These are phyloP conservation scores for Aspergillus cristatus DNA, from an alignment of 495 filamentous ascomycete species.

Conservation along the genomic window DNA sequence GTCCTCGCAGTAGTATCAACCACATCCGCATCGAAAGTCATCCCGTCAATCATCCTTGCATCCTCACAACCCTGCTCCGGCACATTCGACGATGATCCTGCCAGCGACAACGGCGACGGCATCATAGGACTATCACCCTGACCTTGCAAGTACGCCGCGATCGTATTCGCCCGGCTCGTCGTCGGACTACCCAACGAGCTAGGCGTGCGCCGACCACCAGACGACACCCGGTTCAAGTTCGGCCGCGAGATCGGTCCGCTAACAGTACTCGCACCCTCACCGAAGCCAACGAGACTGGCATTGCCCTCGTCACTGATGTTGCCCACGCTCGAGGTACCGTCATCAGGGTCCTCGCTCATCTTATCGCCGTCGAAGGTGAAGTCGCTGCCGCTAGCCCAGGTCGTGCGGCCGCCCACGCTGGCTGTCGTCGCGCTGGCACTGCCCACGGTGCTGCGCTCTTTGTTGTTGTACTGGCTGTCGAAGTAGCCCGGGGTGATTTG, in stretches of 20 bases:
- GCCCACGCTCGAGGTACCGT: conserved; percentile 53
- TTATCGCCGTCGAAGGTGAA: conserved; percentile 51
- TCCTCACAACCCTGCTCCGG: conserved; percentile 32
- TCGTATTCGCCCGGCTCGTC: conserved; percentile 17
- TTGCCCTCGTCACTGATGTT: conserved; percentile 72
- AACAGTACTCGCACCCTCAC: conserved; percentile 76
- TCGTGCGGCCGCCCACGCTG: conserved; percentile 61
- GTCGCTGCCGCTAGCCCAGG: conserved; percentile 62
- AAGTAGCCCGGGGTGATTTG: conserved; percentile 52
- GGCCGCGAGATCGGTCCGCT: conserved; percentile 56
- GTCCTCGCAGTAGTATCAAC: conserved; percentile 44
- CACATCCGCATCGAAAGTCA: conserved; percentile 46
- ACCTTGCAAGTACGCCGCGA: conserved; percentile 18
- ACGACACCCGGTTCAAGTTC: conserved; percentile 22
- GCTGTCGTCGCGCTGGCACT: conserved; percentile 70
- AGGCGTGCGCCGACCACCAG: conserved; percentile 19
- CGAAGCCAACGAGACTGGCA: conserved; percentile 73
- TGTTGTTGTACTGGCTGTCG: conserved; percentile 48
- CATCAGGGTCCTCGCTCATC: conserved; percentile 63
- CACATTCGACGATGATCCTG: conserved; percentile 29
- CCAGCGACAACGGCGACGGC: conserved; percentile 13
- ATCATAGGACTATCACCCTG: conserved; percentile 22
- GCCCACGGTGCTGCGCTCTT: conserved; percentile 78
- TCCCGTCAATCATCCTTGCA: conserved; percentile 45
- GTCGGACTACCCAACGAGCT: conserved; percentile 29